Conservation (phyloP, 192 early-diverging fungal genomes). For the Backusella tuberculispora region DNA sequence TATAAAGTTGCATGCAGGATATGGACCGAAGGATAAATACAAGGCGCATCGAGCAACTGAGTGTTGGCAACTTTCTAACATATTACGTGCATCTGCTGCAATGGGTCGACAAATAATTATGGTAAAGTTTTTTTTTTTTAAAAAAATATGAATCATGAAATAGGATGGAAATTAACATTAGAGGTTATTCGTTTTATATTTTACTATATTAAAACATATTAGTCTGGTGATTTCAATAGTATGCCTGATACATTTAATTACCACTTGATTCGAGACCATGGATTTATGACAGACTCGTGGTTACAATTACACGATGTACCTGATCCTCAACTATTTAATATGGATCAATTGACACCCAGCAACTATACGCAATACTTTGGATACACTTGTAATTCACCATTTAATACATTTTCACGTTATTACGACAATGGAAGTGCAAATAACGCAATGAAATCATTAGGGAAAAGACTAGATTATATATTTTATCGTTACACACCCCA, state of each 20-base stretch:
- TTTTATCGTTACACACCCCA: constrained; percentile 51
- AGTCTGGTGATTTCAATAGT: constrained; percentile 62
- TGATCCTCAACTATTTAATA: background rate
- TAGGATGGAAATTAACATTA: background rate
- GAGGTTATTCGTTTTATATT: background rate
- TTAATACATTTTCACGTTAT: constrained; percentile 50
- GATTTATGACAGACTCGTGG: constrained; percentile 58
- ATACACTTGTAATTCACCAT: constrained; percentile 53
- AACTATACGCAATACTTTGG: constrained; percentile 33
- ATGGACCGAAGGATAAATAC: constrained; percentile 50
- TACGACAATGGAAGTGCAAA: constrained; percentile 31
- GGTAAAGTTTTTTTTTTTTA: constrained; percentile 36
- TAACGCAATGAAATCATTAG: constrained; percentile 22
- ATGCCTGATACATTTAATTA: constrained; percentile 48
- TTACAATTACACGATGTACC: constrained; percentile 31
- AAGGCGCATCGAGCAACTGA: constrained; percentile 51
- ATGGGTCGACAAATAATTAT: constrained; percentile 58
- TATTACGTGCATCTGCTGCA: constrained; percentile 47
- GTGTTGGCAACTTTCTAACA: constrained; percentile 52
- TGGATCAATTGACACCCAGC: background rate
- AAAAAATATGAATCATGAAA: background rate
- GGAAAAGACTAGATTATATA: constrained; percentile 55
- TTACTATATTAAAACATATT: background rate
- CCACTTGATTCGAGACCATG: constrained; percentile 47
- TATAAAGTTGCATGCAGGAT: constrained; percentile 55